Base-by-base conservation (phyloP, 2,329 filamentous ascomycete genomes). In the Berkeleyomyces basicola region DNA sequence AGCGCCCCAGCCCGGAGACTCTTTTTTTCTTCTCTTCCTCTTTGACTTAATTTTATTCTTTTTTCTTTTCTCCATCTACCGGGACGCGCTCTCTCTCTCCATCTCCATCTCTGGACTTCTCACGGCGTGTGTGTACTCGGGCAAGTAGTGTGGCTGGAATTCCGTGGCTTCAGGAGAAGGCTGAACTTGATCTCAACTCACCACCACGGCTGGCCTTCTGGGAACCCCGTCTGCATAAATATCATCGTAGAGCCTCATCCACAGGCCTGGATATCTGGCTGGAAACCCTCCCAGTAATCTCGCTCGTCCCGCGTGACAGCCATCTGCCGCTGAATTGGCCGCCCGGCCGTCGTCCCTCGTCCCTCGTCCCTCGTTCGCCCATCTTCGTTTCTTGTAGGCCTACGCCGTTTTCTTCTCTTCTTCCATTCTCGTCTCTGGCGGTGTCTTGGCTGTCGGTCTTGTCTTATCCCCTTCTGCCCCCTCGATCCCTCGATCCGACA, bases 1-100 rank as follows among this genome's bases (percentile, higher is more conserved):
- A 33, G 33, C 39, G 53, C 53, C 39, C n/a, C 14, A 16, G 33
- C 7, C 42, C 42, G 40, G 40, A 46, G 61, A 46, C 44, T 59
- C 7, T 43, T 23, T 7, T 57, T 39, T 57, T 57, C 10, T 58
- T 40, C 4, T 16, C 43, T 59, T 59, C 39, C 14, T 6, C 16
- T 11, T 23, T 14, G 9, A 6, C 14, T 58, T 58, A 42, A 36
- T 10, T 62, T 62, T 58, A 47, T 62, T 61, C 49, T 64, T 51
- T 43, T 62, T 55, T 55, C 39, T 61, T 59, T 59, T 43, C 67
- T 67, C 67, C 62, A 61, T 62, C 64, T 64, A 64, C 63, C 64
- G 63, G 43, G 4, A 14, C 63, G 65, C 63, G 10, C 47, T 58
- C 53, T 36, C 5, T 53, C 5, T 53, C 49, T 53, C 49, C 11